Evolutionary conservation across 805 yeast genomes (phyloP).

Genomic region (Nematodospora valgi): DNA sequence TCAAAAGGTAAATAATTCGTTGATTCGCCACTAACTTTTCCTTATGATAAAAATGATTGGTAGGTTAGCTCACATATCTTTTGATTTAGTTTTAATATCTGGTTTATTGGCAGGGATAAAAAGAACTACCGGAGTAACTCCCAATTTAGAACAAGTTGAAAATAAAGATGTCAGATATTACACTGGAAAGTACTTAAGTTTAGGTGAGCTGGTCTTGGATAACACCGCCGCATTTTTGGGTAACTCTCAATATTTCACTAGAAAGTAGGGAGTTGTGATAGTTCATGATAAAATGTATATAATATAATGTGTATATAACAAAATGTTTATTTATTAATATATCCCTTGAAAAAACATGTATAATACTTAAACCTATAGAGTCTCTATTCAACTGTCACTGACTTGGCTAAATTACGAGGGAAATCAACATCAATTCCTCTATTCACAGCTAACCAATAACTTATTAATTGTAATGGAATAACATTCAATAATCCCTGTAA

Average conservation of each 20-base stretch:
- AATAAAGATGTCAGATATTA: constrained; percentile 47
- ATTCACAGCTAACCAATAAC: constrained; percentile 94
- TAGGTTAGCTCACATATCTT: constrained; percentile 53
- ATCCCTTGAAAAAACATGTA: neutral
- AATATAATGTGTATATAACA: too few species aligned
- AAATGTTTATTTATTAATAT: too few species aligned
- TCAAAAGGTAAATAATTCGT: too few species aligned
- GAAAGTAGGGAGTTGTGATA: too few species aligned
- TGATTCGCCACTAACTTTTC: too few species aligned
- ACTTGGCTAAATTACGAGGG: constrained; percentile 97
- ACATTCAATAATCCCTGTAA: constrained; percentile 94
- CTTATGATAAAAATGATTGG: constrained; percentile 31
- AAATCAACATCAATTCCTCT: constrained; percentile 97
- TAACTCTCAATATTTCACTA: constrained; percentile 68
- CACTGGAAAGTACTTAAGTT: constrained; percentile 63
- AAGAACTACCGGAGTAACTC: constrained; percentile 65
- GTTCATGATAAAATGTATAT: neutral
- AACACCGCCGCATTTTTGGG: constrained; percentile 65
- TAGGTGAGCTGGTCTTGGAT: constrained; percentile 86
- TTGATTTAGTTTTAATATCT: constrained; percentile 61
- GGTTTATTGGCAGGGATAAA: constrained; percentile 71
- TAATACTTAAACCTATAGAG: neutral
- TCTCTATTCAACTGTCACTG: constrained; percentile 84
- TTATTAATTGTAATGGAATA: constrained; percentile 90
- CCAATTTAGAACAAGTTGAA: constrained; percentile 47